phyloP scores from a whole-genome alignment of 148 eudicot genomes.

The Fagopyrum homotropicum region DNA sequence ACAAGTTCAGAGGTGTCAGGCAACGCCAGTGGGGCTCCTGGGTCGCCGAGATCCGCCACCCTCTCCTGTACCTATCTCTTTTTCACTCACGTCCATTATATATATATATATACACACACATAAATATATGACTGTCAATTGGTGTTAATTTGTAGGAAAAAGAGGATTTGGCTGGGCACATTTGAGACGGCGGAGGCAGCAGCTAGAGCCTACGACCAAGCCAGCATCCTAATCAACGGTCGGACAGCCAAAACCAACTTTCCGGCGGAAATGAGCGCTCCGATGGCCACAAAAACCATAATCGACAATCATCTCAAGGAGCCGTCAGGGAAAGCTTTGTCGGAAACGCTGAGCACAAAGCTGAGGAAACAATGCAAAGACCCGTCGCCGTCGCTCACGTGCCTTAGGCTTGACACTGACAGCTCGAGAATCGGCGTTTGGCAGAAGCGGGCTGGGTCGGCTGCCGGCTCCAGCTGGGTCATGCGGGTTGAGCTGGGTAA shows the following conservation, averaged over 20 bases:
- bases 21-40: slow-evolving; percentile 81
- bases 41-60: slow-evolving; percentile 78
- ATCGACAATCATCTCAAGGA: background rate
- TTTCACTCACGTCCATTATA: background rate
- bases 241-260: slow-evolving; percentile 84
- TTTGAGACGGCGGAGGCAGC: slow-evolving; percentile 95
- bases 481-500: slow-evolving; percentile 64
- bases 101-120: background rate
- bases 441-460: slow-evolving; percentile 64
- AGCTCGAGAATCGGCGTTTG: slow-evolving; percentile 85
- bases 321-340: slow-evolving; percentile 16
- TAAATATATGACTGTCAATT: no score
- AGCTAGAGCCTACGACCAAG: slow-evolving; percentile 85
- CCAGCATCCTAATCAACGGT: slow-evolving; percentile 80
- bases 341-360: slow-evolving; percentile 52
- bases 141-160: slow-evolving; percentile 37
- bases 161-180: slow-evolving; percentile 88
- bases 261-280: slow-evolving; percentile 22
- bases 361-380: slow-evolving; percentile 59
- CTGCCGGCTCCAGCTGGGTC: slow-evolving; percentile 64
- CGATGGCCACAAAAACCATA: slow-evolving; percentile 1
- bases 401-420: slow-evolving; percentile 74
- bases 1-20: slow-evolving; percentile 68
- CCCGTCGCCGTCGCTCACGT: slow-evolving; percentile 74
- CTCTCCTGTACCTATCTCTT: slow-evolving; percentile 29